Base-by-base conservation (phyloP, 129 eudicot genomes). In the Saposhnikovia divaricata region DNA sequence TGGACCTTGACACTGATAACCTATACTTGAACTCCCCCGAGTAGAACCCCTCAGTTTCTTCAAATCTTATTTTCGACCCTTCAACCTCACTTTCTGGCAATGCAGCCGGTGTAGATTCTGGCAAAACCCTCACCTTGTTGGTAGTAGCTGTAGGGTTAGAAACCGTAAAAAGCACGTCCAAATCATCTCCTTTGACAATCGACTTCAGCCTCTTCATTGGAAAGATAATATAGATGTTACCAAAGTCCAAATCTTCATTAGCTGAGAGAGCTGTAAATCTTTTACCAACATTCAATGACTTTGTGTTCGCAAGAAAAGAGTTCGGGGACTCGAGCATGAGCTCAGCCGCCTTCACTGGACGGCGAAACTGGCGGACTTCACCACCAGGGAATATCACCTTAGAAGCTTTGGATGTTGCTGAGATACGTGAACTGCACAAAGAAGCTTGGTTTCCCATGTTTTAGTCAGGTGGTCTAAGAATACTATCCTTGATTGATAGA, bases 311-410 rank as follows among this genome's bases (percentile, higher is more conserved):
- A 3, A 94, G 75, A 81, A 92, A 94, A 76, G 76, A 84, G 48
- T 76, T 87, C 0, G 97, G 98, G 39, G 84, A 88, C 44, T 92
- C 97, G 15, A 94, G 87, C 98, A 94, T 94, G 77, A 94, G 87
- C 84, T 94, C 98, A 19, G 98, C 98, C 13, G 97, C 98, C 71
- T 88, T 92, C 38, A 89, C 82, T 37, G 92, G 89, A 23, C 84
- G 82, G 10, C 82, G 89, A 74, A 90, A 90, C 83, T 89, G 97
- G 50, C 89, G 83, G 25, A 94, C 82, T 77, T 94, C 97, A 0
- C 98, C 98, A 4, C 88, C 84, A 2, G 98, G 98, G 65, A 93
- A 80, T 4, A 93, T 87, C 4, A 93, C 96, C 78, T 92, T 85
- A 2, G 97, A 89, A 21, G 96, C 87, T 76, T 82, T 91, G 48